Evolutionary conservation across 2,329 filamentous ascomycete species (phyloP).

Genomic region (Tolypocladium pustulatum): DNA sequence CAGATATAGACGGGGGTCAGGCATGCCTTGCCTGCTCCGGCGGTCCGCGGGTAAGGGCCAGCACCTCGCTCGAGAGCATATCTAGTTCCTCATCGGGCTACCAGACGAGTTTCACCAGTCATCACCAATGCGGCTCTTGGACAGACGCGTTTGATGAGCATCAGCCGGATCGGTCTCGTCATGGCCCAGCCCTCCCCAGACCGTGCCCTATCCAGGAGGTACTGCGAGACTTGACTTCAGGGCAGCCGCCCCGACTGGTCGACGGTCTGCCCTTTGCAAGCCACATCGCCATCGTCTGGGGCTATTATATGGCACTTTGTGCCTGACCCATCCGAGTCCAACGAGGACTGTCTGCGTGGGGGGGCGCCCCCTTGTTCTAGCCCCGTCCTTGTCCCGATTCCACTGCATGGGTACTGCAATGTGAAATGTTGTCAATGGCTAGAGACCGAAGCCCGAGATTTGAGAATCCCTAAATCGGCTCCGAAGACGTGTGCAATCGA

Average conservation of each 20-base stretch:
- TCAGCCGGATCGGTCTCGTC: not conserved
- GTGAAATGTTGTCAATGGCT: not conserved
- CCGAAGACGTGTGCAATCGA: not conserved
- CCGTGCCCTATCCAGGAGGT: slow-evolving; percentile 1
- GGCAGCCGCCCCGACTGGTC: slow-evolving; percentile 4
- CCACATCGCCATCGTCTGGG: slow-evolving; percentile 1
- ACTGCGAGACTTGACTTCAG: slow-evolving; percentile 1
- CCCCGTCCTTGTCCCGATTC: slow-evolving; percentile 1
- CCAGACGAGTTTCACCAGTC: slow-evolving; percentile 1
- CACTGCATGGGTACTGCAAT: not conserved
- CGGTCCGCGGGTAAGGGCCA: slow-evolving; percentile 3
- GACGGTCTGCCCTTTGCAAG: not conserved
- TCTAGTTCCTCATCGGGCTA: not conserved
- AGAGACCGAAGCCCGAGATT: not conserved
- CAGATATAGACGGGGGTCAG: not conserved
- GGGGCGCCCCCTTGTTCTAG: not conserved
- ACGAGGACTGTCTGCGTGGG: not conserved
- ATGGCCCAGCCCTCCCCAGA: not conserved
- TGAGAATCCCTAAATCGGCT: not conserved
- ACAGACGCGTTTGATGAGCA: not conserved
- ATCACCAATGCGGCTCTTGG: not conserved
- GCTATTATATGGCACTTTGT: not conserved
- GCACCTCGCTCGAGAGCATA: not conserved
- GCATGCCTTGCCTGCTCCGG: not conserved
- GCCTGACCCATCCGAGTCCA: slow-evolving; percentile 1